Conservation (phyloP, 257 asterid species). For the Jacaranda copaia region DNA sequence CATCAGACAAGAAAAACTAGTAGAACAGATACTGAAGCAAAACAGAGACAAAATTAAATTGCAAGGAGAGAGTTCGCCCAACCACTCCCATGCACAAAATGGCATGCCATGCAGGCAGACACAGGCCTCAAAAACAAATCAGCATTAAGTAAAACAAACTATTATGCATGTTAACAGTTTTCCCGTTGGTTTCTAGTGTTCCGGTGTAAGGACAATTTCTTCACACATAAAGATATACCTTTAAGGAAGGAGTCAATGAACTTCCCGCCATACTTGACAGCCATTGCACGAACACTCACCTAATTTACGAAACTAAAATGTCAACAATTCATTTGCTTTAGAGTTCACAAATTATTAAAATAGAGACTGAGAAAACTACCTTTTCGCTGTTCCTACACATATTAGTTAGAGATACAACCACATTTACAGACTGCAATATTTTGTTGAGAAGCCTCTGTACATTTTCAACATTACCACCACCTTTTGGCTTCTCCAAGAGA, state of each 20-base stretch:
- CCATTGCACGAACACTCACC: conserved; percentile 82
- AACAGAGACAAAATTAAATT: no score
- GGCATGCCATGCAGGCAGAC: no score
- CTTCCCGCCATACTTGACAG: conserved; percentile 89
- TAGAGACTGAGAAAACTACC: conserved; percentile 46
- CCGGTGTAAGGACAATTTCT: conserved; percentile 18
- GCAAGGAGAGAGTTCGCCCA: no score
- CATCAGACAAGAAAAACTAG: no score
- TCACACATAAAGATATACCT: conserved; percentile 53
- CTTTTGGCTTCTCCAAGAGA: conserved; percentile 60
- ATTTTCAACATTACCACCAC: conserved; percentile 53
- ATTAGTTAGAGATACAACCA: conserved; percentile 69
- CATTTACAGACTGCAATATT: conserved; percentile 71
- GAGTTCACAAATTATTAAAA: conserved; percentile 16
- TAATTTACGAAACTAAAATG: conserved; percentile 39
- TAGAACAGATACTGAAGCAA: no score
- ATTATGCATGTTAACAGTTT: conserved; percentile 16
- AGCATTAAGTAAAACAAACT: no score
- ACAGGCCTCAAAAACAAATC: no score
- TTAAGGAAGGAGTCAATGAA: conserved; percentile 81
- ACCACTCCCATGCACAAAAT: no score
- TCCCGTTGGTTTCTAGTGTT: conserved; percentile 3
- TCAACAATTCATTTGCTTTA: conserved; percentile 30
- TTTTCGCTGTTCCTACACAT: conserved; percentile 74
- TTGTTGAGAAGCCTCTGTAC: conserved; percentile 61